Percentiles rank a stretch among this genome's conserved stretches.
Evolutionary conservation across 768 basidiomycete species (phyloP).

Genomic region (Lepiota subincarnata): DNA sequence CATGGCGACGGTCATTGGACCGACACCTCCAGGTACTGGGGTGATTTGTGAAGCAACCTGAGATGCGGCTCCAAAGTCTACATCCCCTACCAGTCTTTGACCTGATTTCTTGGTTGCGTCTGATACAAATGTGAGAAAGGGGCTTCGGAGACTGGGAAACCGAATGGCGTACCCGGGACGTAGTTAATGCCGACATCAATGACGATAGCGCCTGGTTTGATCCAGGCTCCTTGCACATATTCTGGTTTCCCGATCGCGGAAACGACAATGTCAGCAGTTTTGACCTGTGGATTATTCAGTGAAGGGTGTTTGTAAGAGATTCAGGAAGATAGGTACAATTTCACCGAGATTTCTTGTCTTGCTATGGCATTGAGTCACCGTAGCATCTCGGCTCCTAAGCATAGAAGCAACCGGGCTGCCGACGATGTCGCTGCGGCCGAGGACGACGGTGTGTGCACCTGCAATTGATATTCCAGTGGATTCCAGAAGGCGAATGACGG

Average conservation of each 20-base stretch:
- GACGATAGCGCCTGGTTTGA: constrained; percentile 92
- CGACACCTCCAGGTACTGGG: constrained; percentile 97
- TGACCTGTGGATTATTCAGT: constrained; percentile 46
- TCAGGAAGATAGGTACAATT: constrained; percentile 49
- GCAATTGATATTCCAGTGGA: constrained; percentile 73
- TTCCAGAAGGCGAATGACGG: constrained; percentile 86
- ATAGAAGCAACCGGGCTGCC: constrained; percentile 93
- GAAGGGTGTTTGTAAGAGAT: background rate
- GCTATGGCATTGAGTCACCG: constrained; percentile 97
- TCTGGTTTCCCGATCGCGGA: constrained; percentile 94
- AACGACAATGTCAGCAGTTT: constrained; percentile 87
- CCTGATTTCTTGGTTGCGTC: constrained; percentile 93
- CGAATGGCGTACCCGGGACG: constrained; percentile 59
- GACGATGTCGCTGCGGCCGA: constrained; percentile 97
- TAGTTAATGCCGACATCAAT: constrained; percentile 99
- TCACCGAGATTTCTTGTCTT: constrained; percentile 76
- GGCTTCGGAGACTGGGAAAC: background rate
- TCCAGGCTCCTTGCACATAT: constrained; percentile 89
- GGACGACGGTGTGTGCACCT: constrained; percentile 84
- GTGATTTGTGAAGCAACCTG: constrained; percentile 86
- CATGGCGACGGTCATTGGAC: constrained; percentile 99
- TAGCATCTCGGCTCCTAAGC: constrained; percentile 86
- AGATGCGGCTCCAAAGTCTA: constrained; percentile 77
- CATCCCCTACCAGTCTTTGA: constrained; percentile 93
- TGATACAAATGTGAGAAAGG: constrained; percentile 21